Evolutionary conservation across 2,329 filamentous ascomycete genomes (phyloP), one percentile per base, ranked within the genome.

Genomic region (Botrytis cinerea): DNA sequence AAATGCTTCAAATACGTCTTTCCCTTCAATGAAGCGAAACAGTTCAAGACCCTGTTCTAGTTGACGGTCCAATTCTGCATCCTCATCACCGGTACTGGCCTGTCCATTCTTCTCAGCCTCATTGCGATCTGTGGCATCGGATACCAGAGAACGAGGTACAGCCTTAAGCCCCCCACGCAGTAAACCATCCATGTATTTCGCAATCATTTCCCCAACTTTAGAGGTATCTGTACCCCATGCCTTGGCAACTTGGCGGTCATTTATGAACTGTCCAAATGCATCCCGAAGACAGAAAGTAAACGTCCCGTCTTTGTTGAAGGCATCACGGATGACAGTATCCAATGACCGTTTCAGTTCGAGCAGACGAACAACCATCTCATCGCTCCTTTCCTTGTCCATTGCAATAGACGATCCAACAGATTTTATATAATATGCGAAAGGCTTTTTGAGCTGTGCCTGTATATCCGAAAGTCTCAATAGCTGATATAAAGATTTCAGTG

Each of bases 201-300:
- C 97, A 78, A 98, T 97, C 95, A 98, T 97, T 84, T 99, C 96
- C 68, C 95, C 96, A 22, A 97, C 94, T 85, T 97, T 98, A 28
- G 94, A 94, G 73, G 95, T 97, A 73, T 94, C 92, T 0, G 93
- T 93, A 70, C 90, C 89, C 88, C 92, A 95, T 7, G 90, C 86
- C 12, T 89, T 87, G 1, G 89, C 90, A 80, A 91, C 92, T 80
- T 92, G 92, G 6, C 87, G 88, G 81, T 96, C 93, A 82, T 99
- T 99, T 86, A 99, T 97, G 78, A 98, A 98, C 0, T 86, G 87
- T 71, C 93, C 91, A 80, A 99, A 98, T 0, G 93, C 88, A 79
- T 98, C 94, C 73, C 96, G 89, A 77, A 99, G 86, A 18, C 88
- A 89, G 81, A 95, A 92, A 0, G 90, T 88, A 67, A 98, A 90